Evolutionary conservation across 108 stramenopile species (phyloP).

Genomic region (Parmales sp.): DNA sequence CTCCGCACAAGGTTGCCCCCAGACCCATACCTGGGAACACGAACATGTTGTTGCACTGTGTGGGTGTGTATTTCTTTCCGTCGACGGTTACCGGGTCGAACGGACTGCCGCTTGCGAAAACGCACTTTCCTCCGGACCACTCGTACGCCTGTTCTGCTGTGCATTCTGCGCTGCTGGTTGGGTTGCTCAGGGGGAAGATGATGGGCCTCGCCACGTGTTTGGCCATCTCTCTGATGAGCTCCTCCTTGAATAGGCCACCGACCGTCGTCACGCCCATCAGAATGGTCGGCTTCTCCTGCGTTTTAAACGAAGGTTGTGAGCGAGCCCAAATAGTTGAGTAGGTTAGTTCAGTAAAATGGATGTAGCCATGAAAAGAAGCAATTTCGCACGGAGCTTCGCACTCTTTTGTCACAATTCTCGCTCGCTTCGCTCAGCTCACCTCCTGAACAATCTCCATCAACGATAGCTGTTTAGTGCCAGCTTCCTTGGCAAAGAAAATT

Average conservation of each 20-base stretch:
- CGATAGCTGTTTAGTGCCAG: background rate
- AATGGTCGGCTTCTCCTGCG: slow-evolving; percentile 73
- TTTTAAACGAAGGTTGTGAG: background rate
- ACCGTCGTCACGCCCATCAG: slow-evolving; percentile 84
- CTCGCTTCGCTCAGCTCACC: no score
- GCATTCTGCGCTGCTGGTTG: slow-evolving; percentile 91
- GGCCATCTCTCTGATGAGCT: slow-evolving; percentile 57
- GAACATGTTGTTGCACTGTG: slow-evolving; percentile 81
- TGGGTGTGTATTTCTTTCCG: slow-evolving; percentile 60
- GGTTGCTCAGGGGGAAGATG: slow-evolving; percentile 94
- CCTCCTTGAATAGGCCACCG: slow-evolving; percentile 49
- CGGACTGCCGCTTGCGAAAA: slow-evolving; percentile 91
- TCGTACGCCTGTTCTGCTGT: slow-evolving; percentile 91
- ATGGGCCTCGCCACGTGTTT: slow-evolving; percentile 64
- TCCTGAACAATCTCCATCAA: slow-evolving; percentile 21
- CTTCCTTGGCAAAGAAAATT: background rate
- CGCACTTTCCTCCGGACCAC: slow-evolving; percentile 84
- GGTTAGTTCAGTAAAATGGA: no score
- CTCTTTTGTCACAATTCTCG: no score
- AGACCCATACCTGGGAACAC: slow-evolving; percentile 71
- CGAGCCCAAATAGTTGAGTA: background rate
- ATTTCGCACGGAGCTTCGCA: no score
- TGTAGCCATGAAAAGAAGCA: no score
- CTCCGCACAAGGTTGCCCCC: slow-evolving; percentile 72
- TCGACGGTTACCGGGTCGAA: slow-evolving; percentile 82